phyloP scores from a whole-genome alignment of 1,284 basidiomycete genomes.

The Ganoderma multipileum region DNA sequence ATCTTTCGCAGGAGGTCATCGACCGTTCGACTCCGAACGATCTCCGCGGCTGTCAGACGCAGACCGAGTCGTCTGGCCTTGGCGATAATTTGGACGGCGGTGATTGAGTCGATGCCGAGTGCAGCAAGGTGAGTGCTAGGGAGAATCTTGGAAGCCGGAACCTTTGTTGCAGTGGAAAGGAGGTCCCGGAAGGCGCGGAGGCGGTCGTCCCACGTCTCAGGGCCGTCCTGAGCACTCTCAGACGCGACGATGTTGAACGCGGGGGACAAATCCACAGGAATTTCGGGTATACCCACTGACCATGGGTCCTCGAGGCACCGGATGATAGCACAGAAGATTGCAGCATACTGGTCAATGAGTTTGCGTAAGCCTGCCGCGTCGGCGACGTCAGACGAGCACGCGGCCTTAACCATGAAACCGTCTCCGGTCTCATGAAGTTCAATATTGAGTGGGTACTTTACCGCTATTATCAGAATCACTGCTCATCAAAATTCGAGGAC shows the following conservation, averaged over 20 bases:
- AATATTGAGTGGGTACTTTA: slow-evolving; percentile 54
- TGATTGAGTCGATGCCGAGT: slow-evolving; percentile 61
- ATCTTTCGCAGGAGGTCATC: slow-evolving; percentile 42
- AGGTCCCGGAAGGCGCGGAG: slow-evolving; percentile 30
- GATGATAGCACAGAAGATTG: slow-evolving; percentile 39
- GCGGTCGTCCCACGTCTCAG: slow-evolving; percentile 13
- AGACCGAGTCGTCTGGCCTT: slow-evolving; percentile 44
- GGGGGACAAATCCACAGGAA: neutral
- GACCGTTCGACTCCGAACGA: slow-evolving; percentile 49
- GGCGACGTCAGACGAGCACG: slow-evolving; percentile 44
- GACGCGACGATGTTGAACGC: neutral
- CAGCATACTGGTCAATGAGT: slow-evolving; percentile 39
- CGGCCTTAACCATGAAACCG: slow-evolving; percentile 46
- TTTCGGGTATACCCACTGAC: slow-evolving; percentile 15
- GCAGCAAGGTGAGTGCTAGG: slow-evolving; percentile 45
- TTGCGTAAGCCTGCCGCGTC: slow-evolving; percentile 34
- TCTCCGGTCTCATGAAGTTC: slow-evolving; percentile 47
- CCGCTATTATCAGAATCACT: neutral
- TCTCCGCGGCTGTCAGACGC: slow-evolving; percentile 45
- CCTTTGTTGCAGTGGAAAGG: slow-evolving; percentile 35
- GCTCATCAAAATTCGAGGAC: neutral
- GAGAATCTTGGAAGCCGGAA: slow-evolving; percentile 36
- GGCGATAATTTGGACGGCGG: slow-evolving; percentile 53
- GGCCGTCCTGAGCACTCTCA: neutral
- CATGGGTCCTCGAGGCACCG: slow-evolving; percentile 34